phyloP scores from a whole-genome alignment of 2,329 filamentous ascomycete genomes.

The Verticillium nonalfalfae region DNA sequence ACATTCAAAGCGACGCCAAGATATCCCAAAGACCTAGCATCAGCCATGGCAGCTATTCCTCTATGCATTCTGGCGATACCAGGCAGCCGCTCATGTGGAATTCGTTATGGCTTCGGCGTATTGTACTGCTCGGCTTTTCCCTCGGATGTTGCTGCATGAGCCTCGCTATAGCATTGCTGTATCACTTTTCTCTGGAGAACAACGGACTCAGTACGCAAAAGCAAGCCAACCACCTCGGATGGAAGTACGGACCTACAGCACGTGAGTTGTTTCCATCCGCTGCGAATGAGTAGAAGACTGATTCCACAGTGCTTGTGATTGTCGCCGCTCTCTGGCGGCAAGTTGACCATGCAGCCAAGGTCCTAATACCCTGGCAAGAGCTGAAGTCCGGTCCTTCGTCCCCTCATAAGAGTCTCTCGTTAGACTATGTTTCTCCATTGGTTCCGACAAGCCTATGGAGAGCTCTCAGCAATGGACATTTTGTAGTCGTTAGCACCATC shows the following conservation, averaged over 20 bases:
- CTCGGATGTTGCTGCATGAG: conserved; percentile 13
- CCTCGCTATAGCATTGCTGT: conserved; percentile 13
- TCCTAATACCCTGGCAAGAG: conserved; percentile 18
- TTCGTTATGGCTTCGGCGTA: conserved; percentile 13
- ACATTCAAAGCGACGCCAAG: neutral
- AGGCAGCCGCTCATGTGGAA: conserved; percentile 11
- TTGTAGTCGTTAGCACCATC: conserved; percentile 15
- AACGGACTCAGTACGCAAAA: conserved; percentile 13
- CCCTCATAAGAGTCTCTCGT: conserved; percentile 14
- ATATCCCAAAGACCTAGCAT: neutral
- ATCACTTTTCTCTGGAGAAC: conserved; percentile 13
- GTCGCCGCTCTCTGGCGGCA: conserved; percentile 21
- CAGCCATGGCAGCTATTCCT: neutral
- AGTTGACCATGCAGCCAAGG: conserved; percentile 20
- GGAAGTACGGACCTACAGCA: conserved; percentile 17
- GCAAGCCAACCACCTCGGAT: conserved; percentile 14
- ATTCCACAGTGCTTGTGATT: conserved; percentile 15
- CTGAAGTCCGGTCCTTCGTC: conserved; percentile 12
- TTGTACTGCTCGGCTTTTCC: conserved; percentile 11
- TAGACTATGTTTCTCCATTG: conserved; percentile 23
- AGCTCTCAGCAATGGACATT: conserved; percentile 17
- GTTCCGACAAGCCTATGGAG: conserved; percentile 15
- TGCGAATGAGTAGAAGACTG: neutral
- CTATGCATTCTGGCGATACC: neutral
- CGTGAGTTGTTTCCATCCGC: conserved; percentile 7